phyloP scores from a whole-genome alignment of 2,329 filamentous ascomycete species.

The Gyromitra esculenta region DNA sequence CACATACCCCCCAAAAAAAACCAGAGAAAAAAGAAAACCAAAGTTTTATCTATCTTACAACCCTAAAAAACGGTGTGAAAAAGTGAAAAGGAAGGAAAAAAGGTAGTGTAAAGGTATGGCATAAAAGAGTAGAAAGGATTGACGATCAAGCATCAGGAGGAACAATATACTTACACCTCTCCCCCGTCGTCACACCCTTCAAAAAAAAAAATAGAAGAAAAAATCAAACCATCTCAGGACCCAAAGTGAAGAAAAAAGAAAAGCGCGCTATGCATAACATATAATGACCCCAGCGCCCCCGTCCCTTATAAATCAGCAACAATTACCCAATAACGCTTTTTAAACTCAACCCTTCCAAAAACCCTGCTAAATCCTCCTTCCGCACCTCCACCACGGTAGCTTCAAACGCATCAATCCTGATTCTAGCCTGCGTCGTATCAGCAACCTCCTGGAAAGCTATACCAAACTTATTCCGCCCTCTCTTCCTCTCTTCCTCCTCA shows the following conservation, averaged over 20 bases:
- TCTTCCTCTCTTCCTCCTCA: slow-evolving; percentile 70
- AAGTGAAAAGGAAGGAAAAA: neutral
- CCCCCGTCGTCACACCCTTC: neutral
- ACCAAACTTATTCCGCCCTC: slow-evolving; percentile 88
- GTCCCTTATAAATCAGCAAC: neutral
- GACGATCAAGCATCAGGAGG: neutral
- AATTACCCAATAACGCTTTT: slow-evolving; percentile 67
- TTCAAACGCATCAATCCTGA: slow-evolving; percentile 95
- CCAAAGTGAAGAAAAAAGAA: slow-evolving; percentile 25
- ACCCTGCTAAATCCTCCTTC: slow-evolving; percentile 90
- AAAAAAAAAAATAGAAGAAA: neutral
- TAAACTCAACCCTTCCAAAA: slow-evolving; percentile 90
- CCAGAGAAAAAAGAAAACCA: slow-evolving; percentile 16
- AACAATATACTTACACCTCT: slow-evolving; percentile 28
- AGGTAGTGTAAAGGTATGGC: neutral
- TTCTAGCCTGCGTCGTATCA: slow-evolving; percentile 85
- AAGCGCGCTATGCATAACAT: slow-evolving; percentile 30
- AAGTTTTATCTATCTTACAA: slow-evolving; percentile 38
- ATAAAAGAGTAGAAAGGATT: slow-evolving; percentile 7
- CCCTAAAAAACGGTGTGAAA: neutral
- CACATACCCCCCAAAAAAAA: slow-evolving; percentile 22
- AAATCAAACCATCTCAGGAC: slow-evolving; percentile 15
- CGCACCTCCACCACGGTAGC: slow-evolving; percentile 97
- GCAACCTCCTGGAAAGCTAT: slow-evolving; percentile 96
- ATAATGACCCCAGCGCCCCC: neutral